Base-by-base conservation (phyloP, 2,329 filamentous ascomycete species). In the Colletotrichum sublineola region DNA sequence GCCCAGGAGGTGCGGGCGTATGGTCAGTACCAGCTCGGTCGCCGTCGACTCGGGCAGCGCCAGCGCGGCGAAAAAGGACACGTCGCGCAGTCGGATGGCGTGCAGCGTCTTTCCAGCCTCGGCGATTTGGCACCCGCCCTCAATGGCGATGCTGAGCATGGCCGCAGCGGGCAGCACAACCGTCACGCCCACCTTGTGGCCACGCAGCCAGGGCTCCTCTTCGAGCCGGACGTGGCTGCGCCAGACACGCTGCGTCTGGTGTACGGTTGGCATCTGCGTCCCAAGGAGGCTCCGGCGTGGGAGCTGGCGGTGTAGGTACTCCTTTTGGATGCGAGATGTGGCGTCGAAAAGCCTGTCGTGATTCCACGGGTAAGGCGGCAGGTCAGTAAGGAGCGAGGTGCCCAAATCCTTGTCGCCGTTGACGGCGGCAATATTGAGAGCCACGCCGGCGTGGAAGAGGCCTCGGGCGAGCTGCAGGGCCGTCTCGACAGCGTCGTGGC, bases 1-100 rank as follows among this genome's bases (percentile, higher is more conserved):
- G 80, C 40, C 81, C 75, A 65, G 75, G 73, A 6, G 81, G 60
- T 80, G 80, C 81, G 2, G 36, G 36, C 36, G 36, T 38, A 38
- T 38, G 36, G 36, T 38, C 36, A 38, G 36, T 38, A 38, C 8
- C 36, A 38, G 36, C 36, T 38, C 36, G 36, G 36, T 77, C 74
- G 60, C 81, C 78, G 5, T 61, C 72, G 5, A 76, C 11, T 12
- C 75, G 74, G 20, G 53, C 74, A 73, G 18, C 76, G 73, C 74
- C n/a, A n/a, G n/a, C n/a, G n/a, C n/a, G n/a, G n/a, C n/a, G n/a
- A n/a, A n/a, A n/a, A n/a, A n/a, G n/a, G n/a, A n/a, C n/a, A n/a
- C n/a, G n/a, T n/a, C n/a, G n/a, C n/a, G n/a, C n/a, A n/a, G n/a
- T n/a, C n/a, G n/a, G n/a, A n/a, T n/a, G n/a, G n/a, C n/a, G n/a